Evolutionary conservation across 129 eudicot species (phyloP).

Genomic region (Flaveria trinervia): DNA sequence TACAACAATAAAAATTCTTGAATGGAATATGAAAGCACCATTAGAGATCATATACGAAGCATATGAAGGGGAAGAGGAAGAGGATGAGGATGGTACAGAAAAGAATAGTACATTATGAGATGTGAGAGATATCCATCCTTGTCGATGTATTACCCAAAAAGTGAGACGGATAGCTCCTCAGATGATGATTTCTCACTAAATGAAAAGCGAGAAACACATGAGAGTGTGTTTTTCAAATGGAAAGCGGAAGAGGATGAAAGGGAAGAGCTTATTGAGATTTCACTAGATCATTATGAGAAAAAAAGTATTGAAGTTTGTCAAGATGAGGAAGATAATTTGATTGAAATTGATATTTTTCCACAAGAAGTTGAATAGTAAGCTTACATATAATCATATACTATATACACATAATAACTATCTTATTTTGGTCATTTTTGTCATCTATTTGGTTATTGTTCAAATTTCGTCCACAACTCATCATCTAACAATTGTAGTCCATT

Average conservation of each 20-base stretch:
- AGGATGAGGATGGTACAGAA: conserved; percentile 13
- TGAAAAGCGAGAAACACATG: conserved; percentile 50
- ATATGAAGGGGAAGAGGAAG: conserved; percentile 66
- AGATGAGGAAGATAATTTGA: conserved; percentile 76
- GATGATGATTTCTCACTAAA: conserved; percentile 49
- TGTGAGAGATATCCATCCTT: conserved; percentile 57
- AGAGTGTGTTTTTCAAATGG: conserved; percentile 49
- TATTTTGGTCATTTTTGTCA: neutral
- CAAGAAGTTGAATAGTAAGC: conserved; percentile 28
- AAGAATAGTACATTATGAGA: conserved; percentile 22
- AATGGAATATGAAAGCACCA: conserved; percentile 87
- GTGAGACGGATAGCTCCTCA: conserved; percentile 60
- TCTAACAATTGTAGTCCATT: neutral
- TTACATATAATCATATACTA: neutral
- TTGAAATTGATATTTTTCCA: conserved; percentile 69
- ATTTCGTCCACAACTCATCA: neutral
- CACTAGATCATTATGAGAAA: conserved; percentile 46
- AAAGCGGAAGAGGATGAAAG: conserved; percentile 51
- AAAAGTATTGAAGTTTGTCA: conserved; percentile 32
- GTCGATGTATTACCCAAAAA: conserved; percentile 68
- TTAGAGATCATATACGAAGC: conserved; percentile 87
- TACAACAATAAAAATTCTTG: conserved; percentile 44
- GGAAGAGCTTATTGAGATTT: conserved; percentile 83
- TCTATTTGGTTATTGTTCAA: neutral
- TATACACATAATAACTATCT: neutral